These are phyloP conservation scores for Backusella circina DNA, from an alignment of 192 early-diverging fungal species.

Conservation along the genomic window DNA sequence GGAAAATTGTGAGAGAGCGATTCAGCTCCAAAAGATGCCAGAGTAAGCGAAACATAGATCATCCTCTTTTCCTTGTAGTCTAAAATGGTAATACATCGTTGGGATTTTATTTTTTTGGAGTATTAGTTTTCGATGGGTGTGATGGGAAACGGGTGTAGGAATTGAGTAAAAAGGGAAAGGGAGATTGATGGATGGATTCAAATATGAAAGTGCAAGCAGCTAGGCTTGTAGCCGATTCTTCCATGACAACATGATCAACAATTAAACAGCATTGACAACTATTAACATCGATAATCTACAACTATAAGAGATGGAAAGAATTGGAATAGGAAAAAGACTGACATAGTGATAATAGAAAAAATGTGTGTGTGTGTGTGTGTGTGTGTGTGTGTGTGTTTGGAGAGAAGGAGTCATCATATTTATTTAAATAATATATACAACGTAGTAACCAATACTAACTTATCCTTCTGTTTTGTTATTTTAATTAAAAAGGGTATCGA, in stretches of 20 bases:
- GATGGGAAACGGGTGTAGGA: neutral
- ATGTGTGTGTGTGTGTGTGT: neutral
- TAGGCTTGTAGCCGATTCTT: neutral
- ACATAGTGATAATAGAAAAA: neutral
- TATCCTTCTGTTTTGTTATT: neutral
- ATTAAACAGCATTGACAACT: neutral
- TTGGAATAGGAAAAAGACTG: neutral
- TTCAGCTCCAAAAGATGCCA: neutral
- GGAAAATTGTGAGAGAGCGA: neutral
- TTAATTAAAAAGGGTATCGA: constrained; percentile 85
- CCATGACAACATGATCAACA: neutral
- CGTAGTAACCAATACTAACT: neutral
- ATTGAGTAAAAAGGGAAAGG: neutral
- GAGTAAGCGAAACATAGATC: neutral
- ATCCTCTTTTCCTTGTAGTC: constrained; percentile 1
- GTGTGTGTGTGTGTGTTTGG: neutral
- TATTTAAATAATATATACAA: neutral
- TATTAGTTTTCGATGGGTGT: neutral
- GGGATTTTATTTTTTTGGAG: neutral
- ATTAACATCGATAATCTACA: neutral
- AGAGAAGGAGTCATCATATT: neutral
- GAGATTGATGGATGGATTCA: constrained; percentile 8
- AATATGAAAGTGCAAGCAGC: neutral
- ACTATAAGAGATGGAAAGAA: neutral
- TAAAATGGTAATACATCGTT: neutral